These are phyloP conservation scores for Penicillium expansum DNA, from an alignment of 2,329 filamentous ascomycete species.

Conservation along the genomic window DNA sequence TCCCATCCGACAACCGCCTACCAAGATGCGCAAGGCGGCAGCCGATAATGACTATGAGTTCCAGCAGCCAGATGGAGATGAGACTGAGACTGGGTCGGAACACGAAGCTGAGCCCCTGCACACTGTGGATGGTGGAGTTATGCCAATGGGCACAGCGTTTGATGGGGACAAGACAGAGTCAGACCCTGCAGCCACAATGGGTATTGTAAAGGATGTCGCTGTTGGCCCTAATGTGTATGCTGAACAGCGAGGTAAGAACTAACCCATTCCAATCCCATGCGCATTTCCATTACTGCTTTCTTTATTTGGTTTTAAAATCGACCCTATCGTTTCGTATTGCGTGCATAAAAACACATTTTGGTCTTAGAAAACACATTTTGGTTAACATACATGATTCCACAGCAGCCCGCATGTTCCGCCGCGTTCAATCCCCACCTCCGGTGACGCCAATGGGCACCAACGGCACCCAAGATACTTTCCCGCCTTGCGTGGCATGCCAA, in stretches of 20 bases:
- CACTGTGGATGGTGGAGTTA: too few relatives aligned
- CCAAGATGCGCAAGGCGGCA: constrained; percentile 20
- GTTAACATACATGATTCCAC: constrained; percentile 5
- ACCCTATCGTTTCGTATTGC: background rate
- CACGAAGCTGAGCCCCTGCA: background rate
- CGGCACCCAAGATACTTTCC: constrained; percentile 15
- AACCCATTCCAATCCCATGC: background rate
- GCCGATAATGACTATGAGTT: constrained; percentile 36
- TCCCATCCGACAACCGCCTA: constrained; percentile 12
- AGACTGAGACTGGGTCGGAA: constrained; percentile 15
- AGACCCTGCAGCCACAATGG: background rate
- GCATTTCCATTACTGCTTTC: background rate
- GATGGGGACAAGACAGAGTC: background rate
- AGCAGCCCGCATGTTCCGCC: constrained; percentile 40
- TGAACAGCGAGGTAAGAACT: constrained; percentile 21
- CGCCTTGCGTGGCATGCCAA: constrained; percentile 54
- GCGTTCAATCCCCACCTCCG: constrained; percentile 28
- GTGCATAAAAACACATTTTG: background rate
- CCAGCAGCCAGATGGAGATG: constrained; percentile 30
- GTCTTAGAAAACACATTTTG: background rate
- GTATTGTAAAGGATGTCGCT: background rate
- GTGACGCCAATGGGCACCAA: constrained; percentile 14
- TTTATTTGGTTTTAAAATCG: background rate
- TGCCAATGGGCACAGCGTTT: background rate
- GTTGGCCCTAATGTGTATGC: constrained; percentile 4